Conservation (phyloP, 2,329 filamentous ascomycete species). For the Onygenales sp. region DNA sequence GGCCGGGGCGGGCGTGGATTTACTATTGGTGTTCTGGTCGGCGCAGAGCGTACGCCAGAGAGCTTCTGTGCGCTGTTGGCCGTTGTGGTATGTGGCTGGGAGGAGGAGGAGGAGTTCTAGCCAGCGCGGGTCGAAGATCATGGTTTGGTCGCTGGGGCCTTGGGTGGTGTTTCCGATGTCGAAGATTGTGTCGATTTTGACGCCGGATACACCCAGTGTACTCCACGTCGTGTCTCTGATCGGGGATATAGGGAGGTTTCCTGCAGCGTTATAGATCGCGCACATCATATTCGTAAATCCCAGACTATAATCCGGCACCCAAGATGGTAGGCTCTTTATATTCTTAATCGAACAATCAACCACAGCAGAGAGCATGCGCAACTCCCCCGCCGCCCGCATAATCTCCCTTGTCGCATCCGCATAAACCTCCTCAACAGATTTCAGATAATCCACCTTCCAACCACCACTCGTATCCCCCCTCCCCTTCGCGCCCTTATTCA, state of each 20-base stretch:
- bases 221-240: constrained; percentile 2
- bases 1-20: constrained; percentile 2
- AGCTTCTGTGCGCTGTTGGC: constrained; percentile 7
- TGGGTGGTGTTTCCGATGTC: constrained; percentile 5
- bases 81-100: constrained; percentile 5
- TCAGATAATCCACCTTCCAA: constrained; percentile 7
- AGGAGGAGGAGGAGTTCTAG: constrained; percentile 6
- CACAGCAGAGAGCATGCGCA: constrained; percentile 6
- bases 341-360: constrained; percentile 7
- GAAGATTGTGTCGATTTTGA: constrained; percentile 8
- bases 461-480: not conserved
- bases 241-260: constrained; percentile 1
- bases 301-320: constrained; percentile 8
- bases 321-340: constrained; percentile 8
- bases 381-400: constrained; percentile 3
- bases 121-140: constrained; percentile 10
- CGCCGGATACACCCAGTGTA: constrained; percentile 3
- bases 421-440: constrained; percentile 8
- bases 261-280: constrained; percentile 1
- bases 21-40: constrained; percentile 1
- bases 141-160: not conserved
- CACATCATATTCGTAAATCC: constrained; percentile 6
- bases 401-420: constrained; percentile 8
- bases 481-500: constrained; percentile 1
- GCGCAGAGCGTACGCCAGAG: constrained; percentile 11